Evolutionary conservation across 805 yeast species (phyloP).

Genomic region (Brettanomyces bruxellensis): DNA sequence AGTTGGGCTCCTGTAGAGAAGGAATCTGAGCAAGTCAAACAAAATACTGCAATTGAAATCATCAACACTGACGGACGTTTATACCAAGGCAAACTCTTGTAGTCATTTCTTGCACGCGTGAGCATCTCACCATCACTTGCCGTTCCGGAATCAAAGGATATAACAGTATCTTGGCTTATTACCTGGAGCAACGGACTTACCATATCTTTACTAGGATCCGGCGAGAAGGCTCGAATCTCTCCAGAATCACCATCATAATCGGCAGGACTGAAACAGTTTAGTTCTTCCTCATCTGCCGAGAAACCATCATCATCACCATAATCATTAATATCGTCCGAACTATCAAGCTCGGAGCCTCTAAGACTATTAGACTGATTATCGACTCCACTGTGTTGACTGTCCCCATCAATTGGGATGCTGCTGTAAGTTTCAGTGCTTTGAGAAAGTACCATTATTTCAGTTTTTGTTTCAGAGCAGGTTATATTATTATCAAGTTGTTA

Average conservation of each 20-base stretch:
- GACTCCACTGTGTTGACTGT: conserved; percentile 2
- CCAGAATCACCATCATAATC: too few relatives aligned
- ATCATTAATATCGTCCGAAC: conserved; percentile 10
- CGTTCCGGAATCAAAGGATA: background rate
- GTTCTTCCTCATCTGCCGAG: background rate
- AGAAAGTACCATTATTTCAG: too few relatives aligned
- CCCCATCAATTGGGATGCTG: background rate
- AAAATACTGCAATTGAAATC: conserved; percentile 33
- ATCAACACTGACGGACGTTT: conserved; percentile 48
- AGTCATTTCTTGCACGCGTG: conserved; percentile 34
- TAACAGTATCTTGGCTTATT: background rate
- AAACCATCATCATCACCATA: conserved; percentile 11
- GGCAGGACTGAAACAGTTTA: background rate
- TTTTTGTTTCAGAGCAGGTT: too few relatives aligned
- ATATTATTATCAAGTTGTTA: too few relatives aligned
- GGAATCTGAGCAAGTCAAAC: conserved; percentile 33
- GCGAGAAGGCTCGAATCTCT: too few relatives aligned
- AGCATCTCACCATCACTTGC: conserved; percentile 35
- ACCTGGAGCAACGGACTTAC: background rate
- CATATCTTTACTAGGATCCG: conserved; percentile 5
- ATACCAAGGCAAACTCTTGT: conserved; percentile 38
- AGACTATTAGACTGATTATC: conserved; percentile 27
- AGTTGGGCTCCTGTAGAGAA: conserved; percentile 30
- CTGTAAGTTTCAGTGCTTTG: too few relatives aligned
- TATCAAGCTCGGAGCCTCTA: background rate